Evolutionary conservation across 805 yeast species (phyloP).

Genomic region (Yamadazyma tumulicola): DNA sequence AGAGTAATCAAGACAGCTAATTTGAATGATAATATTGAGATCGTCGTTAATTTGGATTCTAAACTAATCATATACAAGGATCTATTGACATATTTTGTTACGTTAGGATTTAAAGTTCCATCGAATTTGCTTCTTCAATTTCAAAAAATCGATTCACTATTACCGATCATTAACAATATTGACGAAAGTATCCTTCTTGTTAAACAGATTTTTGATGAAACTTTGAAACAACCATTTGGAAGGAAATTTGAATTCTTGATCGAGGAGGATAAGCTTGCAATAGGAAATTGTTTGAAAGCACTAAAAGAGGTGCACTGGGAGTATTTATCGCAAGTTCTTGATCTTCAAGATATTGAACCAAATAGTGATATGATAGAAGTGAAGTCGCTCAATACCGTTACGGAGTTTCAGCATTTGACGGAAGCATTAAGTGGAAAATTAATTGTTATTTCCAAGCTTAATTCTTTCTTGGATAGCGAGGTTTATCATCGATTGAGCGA

Average conservation of each 20-base stretch:
- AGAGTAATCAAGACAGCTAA: slow-evolving; percentile 7
- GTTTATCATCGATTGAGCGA: slow-evolving; percentile 15
- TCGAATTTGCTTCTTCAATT: slow-evolving; percentile 45
- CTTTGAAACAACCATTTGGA: slow-evolving; percentile 29
- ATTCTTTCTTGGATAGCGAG: slow-evolving; percentile 13
- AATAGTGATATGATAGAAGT: slow-evolving; percentile 27
- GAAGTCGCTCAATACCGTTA: slow-evolving; percentile 19
- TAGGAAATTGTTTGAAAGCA: slow-evolving; percentile 29
- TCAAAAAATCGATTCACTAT: slow-evolving; percentile 46
- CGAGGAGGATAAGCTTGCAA: slow-evolving; percentile 23
- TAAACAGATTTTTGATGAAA: slow-evolving; percentile 20
- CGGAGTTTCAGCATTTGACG: slow-evolving; percentile 21
- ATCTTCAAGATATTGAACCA: slow-evolving; percentile 32
- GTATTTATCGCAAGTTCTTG: slow-evolving; percentile 46
- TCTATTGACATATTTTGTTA: slow-evolving; percentile 38
- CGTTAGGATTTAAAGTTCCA: slow-evolving; percentile 58
- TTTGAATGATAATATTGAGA: slow-evolving; percentile 18
- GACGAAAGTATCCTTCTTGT: slow-evolving; percentile 49
- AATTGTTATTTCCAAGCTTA: slow-evolving; percentile 16
- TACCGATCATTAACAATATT: slow-evolving; percentile 56
- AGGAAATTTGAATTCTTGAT: slow-evolving; percentile 43
- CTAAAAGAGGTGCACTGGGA: slow-evolving; percentile 52
- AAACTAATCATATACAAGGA: slow-evolving; percentile 12
- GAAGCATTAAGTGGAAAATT: slow-evolving; percentile 18
- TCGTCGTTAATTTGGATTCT: slow-evolving; percentile 52